Conservation (phyloP, 2,329 filamentous ascomycete genomes). For the Aureobasidium sp. region DNA sequence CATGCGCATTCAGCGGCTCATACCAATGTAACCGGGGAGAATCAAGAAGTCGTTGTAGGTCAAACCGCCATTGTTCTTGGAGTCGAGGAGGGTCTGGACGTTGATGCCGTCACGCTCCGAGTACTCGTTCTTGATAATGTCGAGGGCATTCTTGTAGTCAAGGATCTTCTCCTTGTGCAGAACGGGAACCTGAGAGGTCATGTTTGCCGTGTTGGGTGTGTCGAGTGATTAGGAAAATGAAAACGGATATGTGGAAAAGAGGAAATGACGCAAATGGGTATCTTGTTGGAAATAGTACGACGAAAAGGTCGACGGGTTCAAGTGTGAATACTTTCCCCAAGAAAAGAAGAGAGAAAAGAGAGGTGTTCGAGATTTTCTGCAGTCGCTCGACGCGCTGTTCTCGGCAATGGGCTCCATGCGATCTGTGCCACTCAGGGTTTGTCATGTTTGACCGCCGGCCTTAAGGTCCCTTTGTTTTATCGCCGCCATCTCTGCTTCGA, state of each 20-base stretch:
- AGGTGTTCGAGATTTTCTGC: conserved; percentile 16
- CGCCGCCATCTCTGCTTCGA: no score
- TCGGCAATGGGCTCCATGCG: neutral
- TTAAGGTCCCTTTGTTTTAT: conserved; percentile 11
- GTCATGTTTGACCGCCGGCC: conserved; percentile 1
- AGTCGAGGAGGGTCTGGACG: conserved; percentile 80
- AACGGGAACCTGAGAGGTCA: conserved; percentile 43
- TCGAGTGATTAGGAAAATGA: conserved; percentile 38
- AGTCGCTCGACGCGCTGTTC: conserved; percentile 3
- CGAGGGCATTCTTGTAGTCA: conserved; percentile 68
- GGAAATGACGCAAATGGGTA: conserved; percentile 15
- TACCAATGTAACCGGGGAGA: conserved; percentile 91
- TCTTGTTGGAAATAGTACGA: conserved; percentile 14
- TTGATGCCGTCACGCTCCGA: conserved; percentile 76
- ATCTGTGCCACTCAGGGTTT: neutral
- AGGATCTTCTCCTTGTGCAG: conserved; percentile 50
- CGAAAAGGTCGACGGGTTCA: conserved; percentile 18
- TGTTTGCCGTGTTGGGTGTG: conserved; percentile 58
- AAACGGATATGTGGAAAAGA: conserved; percentile 15
- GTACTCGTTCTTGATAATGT: conserved; percentile 73
- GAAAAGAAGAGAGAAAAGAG: conserved; percentile 35
- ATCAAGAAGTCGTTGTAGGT: conserved; percentile 99
- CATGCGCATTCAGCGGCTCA: conserved; percentile 16
- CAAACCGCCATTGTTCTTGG: conserved; percentile 82
- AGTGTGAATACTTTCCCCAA: conserved; percentile 39